Conservation (phyloP, 1,284 basidiomycete genomes). For the Marasmius fiardii region DNA sequence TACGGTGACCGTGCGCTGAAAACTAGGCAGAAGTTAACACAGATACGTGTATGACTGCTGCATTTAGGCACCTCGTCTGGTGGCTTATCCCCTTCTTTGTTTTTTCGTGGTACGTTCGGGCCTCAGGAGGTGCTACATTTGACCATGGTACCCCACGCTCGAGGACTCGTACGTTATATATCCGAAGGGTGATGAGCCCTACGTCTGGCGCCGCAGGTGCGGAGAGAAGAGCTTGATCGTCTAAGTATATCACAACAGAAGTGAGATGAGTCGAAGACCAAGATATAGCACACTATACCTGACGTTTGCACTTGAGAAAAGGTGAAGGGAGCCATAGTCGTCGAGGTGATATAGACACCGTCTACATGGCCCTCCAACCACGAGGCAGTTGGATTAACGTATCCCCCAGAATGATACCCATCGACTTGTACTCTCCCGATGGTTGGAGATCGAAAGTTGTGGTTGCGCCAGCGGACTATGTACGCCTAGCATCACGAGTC, state of each 20-base stretch:
- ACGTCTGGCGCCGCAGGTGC: background rate
- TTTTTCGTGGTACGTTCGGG: background rate
- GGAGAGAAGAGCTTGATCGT: background rate
- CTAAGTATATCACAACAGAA: background rate
- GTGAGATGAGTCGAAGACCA: no score
- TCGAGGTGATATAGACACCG: background rate
- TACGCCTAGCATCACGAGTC: no score
- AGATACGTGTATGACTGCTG: background rate
- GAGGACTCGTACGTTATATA: background rate
- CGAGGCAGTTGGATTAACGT: background rate
- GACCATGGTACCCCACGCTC: no score
- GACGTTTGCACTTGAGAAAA: background rate
- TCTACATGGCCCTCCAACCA: background rate
- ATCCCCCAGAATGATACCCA: background rate
- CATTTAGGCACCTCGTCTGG: background rate
- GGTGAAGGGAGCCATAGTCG: background rate
- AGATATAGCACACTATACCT: background rate
- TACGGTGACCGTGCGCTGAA: background rate
- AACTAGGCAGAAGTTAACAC: background rate
- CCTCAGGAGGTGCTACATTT: background rate
- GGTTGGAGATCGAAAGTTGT: no score
- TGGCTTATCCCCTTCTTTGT: background rate
- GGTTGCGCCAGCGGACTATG: no score
- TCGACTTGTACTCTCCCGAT: background rate
- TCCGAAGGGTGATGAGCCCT: background rate